phyloP scores from a whole-genome alignment of 352 stramenopile species.

The Globisporangium canariense region DNA sequence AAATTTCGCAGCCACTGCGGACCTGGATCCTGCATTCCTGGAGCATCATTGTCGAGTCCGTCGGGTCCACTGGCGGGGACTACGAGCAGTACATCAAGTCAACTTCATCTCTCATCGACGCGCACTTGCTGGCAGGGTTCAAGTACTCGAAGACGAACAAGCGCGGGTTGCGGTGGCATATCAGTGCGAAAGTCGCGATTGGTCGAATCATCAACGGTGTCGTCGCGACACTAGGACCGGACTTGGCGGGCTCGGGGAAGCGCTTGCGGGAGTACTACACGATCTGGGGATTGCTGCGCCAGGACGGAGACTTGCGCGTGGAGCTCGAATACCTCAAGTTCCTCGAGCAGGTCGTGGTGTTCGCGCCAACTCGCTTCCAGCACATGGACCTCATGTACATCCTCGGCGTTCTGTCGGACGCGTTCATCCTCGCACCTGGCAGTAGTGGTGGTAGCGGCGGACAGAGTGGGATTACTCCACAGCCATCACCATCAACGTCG shows the following conservation, averaged over 20 bases:
- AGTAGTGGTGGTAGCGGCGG: background rate
- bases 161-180: conserved; percentile 42
- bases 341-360: conserved; percentile 81
- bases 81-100: conserved; percentile 83
- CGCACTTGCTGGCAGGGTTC: conserved; percentile 73
- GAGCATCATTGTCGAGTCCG: conserved; percentile 80
- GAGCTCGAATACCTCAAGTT: conserved; percentile 81
- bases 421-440: conserved; percentile 16
- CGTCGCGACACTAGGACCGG: conserved; percentile 57
- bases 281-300: conserved; percentile 66
- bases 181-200: conserved; percentile 53
- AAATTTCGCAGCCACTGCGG: conserved; percentile 71
- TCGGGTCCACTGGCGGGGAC: conserved; percentile 66
- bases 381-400: conserved; percentile 54
- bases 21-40: conserved; percentile 84
- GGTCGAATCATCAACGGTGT: conserved; percentile 67
- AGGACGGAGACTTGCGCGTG: conserved; percentile 61
- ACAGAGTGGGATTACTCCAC: background rate
- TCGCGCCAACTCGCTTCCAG: conserved; percentile 63
- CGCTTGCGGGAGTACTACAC: conserved; percentile 66
- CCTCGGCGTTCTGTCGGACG: conserved; percentile 53
- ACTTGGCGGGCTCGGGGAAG: conserved; percentile 38
- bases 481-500: conserved; percentile 18
- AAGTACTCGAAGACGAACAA: conserved; percentile 68
- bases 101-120: conserved; percentile 68